Evolutionary conservation across 371 early-diverging fungal species (phyloP).

Genomic region (Mucor lusitanicus): DNA sequence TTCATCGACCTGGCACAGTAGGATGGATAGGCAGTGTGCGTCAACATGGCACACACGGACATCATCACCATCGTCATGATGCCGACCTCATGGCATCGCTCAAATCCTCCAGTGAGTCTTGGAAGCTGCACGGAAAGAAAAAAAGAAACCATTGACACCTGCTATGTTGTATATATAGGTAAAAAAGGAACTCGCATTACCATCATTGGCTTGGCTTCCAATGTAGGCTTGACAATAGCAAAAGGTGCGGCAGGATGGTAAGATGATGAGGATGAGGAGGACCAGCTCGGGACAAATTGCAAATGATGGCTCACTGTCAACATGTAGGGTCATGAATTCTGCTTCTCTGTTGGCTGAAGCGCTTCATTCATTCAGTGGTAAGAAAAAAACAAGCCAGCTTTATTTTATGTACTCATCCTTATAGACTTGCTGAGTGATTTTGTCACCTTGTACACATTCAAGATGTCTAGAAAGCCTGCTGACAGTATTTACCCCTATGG

Average conservation of each 20-base stretch:
- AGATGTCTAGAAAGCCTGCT: conserved; percentile 63
- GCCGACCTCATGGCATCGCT: conserved; percentile 17
- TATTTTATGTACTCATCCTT: neutral
- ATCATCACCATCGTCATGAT: conserved; percentile 26
- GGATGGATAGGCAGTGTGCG: conserved; percentile 11
- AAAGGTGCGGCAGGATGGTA: conserved; percentile 71
- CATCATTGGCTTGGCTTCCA: conserved; percentile 63
- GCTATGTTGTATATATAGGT: conserved; percentile 31
- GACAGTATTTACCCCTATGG: conserved; percentile 67
- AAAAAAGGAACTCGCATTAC: conserved; percentile 65
- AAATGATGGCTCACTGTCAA: too few species aligned
- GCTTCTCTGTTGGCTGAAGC: conserved; percentile 73
- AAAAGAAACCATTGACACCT: neutral
- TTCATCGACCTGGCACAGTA: neutral
- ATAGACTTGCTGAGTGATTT: conserved; percentile 68
- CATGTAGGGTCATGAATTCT: conserved; percentile 63
- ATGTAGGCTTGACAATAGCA: conserved; percentile 62
- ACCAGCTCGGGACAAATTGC: too few species aligned
- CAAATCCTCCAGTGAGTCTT: conserved; percentile 19
- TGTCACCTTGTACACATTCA: conserved; percentile 71
- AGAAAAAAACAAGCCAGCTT: neutral
- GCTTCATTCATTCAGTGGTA: conserved; percentile 67
- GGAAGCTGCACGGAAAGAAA: too few species aligned
- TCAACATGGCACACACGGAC: conserved; percentile 20
- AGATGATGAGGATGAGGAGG: neutral